These are phyloP conservation scores for Stemphylium beticola DNA, from an alignment of 2,329 filamentous ascomycete genomes.

Conservation along the genomic window DNA sequence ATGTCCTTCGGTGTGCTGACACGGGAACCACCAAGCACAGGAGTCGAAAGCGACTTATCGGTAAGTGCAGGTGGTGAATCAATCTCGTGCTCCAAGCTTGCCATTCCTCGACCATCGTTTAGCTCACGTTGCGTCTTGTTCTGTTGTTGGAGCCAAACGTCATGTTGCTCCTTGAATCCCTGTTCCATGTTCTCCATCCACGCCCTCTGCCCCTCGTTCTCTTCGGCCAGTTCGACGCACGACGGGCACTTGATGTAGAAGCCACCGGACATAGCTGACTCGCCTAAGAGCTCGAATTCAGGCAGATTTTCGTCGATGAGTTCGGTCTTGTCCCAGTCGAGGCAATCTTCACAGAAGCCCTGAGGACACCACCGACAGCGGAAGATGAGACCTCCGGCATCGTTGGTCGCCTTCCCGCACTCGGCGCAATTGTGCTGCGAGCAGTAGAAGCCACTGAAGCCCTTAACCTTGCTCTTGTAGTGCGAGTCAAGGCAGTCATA, in stretches of 20 bases:
- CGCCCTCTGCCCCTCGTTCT: slow-evolving; percentile 25
- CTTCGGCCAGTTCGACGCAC: slow-evolving; percentile 42
- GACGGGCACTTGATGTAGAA: slow-evolving; percentile 61
- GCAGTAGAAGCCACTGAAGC: slow-evolving; percentile 59
- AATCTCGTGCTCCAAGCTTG: slow-evolving; percentile 11
- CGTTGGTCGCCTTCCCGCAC: slow-evolving; percentile 59
- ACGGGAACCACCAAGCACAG: slow-evolving; percentile 28
- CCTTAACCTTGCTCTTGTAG: slow-evolving; percentile 51
- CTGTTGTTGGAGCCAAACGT: slow-evolving; percentile 27
- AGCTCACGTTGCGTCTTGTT: slow-evolving; percentile 21
- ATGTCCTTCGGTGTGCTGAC: slow-evolving; percentile 28
- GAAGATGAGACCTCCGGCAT: slow-evolving; percentile 58
- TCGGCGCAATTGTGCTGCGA: slow-evolving; percentile 62
- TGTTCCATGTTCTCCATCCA: slow-evolving; percentile 34
- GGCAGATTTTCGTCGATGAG: slow-evolving; percentile 60
- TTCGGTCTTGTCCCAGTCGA: slow-evolving; percentile 59
- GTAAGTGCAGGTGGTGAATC: slow-evolving; percentile 35
- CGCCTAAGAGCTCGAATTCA: slow-evolving; percentile 60
- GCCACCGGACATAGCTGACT: slow-evolving; percentile 50
- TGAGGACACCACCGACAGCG: slow-evolving; percentile 63
- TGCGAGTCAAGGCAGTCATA: slow-evolving; percentile 54
- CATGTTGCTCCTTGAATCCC: slow-evolving; percentile 32
- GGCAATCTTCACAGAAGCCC: slow-evolving; percentile 65
- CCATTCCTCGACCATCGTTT: slow-evolving; percentile 16
- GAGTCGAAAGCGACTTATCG: slow-evolving; percentile 34